phyloP scores from a whole-genome alignment of 495 filamentous ascomycete genomes.

The Penicillium maclennaniae region DNA sequence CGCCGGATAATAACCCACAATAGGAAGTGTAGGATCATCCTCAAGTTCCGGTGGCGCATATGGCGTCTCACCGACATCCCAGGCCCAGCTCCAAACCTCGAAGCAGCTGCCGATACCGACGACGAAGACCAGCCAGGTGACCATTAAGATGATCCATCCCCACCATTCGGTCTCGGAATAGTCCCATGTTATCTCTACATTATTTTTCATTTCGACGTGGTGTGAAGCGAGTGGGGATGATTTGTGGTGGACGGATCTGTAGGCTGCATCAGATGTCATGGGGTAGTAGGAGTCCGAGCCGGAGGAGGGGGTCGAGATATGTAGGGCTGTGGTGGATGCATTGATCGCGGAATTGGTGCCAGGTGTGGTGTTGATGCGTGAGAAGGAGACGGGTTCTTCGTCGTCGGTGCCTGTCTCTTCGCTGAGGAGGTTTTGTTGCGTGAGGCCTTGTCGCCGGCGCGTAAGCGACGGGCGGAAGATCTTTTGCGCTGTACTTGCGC shows the following conservation, averaged over 20 bases:
- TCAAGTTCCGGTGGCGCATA: constrained; percentile 90
- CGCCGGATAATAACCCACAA: constrained; percentile 95
- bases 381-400: constrained; percentile 65
- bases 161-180: constrained; percentile 93
- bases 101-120: constrained; percentile 93
- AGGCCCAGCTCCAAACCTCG: constrained; percentile 99
- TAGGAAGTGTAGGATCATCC: constrained; percentile 88
- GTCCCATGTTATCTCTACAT: constrained; percentile 59
- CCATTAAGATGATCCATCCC: constrained; percentile 87
- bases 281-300: constrained; percentile 69
- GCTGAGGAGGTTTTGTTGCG: constrained; percentile 54
- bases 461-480: constrained; percentile 17
- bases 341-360: constrained; percentile 5
- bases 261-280: constrained; percentile 32
- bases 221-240: constrained; percentile 55
- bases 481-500: constrained; percentile 23
- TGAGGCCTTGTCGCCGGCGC: constrained; percentile 26
- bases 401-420: constrained; percentile 77
- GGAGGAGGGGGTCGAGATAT: constrained; percentile 48
- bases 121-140: constrained; percentile 93
- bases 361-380: constrained; percentile 29
- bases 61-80: constrained; percentile 96
- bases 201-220: constrained; percentile 31
- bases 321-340: constrained; percentile 12
- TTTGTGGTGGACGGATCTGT: constrained; percentile 45